Percentiles rank a stretch among this genome's conserved stretches.
These are phyloP conservation scores for Syncephalastrum contaminatum DNA, from an alignment of 371 early-diverging fungal genomes.

Conservation along the genomic window DNA sequence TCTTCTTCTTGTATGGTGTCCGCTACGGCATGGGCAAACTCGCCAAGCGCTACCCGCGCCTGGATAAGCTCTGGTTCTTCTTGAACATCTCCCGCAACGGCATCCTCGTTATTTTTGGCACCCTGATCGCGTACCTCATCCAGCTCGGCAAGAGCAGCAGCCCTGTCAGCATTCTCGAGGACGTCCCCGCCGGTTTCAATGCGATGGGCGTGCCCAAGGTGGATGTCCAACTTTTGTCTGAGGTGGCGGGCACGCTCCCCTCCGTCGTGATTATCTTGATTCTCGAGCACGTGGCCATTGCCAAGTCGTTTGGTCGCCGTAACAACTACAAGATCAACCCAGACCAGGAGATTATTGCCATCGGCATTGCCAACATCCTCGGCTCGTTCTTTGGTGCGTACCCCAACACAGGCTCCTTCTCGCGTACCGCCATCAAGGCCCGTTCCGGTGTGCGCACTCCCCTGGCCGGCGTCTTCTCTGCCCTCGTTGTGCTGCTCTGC, in stretches of 20 bases:
- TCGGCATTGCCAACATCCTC: constrained; percentile 79
- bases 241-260: constrained; percentile 51
- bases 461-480: constrained; percentile 75
- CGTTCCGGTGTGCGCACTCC: constrained; percentile 84
- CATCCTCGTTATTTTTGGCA: constrained; percentile 45
- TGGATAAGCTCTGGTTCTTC: constrained; percentile 43
- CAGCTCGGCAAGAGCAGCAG: constrained; percentile 34
- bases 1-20: constrained; percentile 46
- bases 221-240: constrained; percentile 33
- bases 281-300: constrained; percentile 83
- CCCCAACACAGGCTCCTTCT: constrained; percentile 49
- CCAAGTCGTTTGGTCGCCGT: constrained; percentile 77
- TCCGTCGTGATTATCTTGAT: constrained; percentile 72
- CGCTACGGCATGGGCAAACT: constrained; percentile 25
- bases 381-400: constrained; percentile 76
- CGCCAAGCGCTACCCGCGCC: constrained; percentile 40
- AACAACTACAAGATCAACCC: constrained; percentile 63
- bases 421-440: constrained; percentile 70
- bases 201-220: constrained; percentile 53
- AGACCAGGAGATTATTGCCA: constrained; percentile 84
- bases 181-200: constrained; percentile 69
- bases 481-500: constrained; percentile 72
- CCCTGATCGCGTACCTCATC: constrained; percentile 39
- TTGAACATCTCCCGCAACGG: constrained; percentile 52
- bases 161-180: constrained; percentile 60